Evolutionary conservation across 495 filamentous ascomycete species (phyloP).

Genomic region (Astrothelium macrocarpum): DNA sequence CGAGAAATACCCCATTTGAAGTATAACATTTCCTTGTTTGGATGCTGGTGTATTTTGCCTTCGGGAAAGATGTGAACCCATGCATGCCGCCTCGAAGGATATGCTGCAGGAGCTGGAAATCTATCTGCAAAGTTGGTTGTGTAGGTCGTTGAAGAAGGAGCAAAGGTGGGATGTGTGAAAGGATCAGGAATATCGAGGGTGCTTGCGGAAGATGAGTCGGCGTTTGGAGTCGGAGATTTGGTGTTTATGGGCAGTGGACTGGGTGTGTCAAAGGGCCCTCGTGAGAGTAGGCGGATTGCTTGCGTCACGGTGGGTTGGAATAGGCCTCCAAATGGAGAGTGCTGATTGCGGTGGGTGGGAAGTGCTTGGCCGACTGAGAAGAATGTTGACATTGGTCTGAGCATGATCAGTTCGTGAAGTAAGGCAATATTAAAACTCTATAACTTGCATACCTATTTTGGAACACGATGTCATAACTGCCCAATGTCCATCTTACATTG

Average conservation of each 20-base stretch:
- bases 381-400: conserved; percentile 52
- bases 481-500: conserved; percentile 77
- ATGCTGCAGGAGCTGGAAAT: conserved; percentile 49
- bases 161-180: conserved; percentile 42
- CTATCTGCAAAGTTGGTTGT: conserved; percentile 50
- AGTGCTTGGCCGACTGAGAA: conserved; percentile 82
- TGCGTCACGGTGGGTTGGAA: conserved; percentile 85
- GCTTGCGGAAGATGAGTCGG: conserved; percentile 13
- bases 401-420: conserved; percentile 5
- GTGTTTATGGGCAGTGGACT: conserved; percentile 11
- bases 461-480: conserved; percentile 90
- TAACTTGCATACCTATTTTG: conserved; percentile 44
- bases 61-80: conserved; percentile 98
- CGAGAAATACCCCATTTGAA: conserved; percentile 95
- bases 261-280: conserved; percentile 39
- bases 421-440: not conserved
- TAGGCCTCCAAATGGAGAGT: conserved; percentile 66
- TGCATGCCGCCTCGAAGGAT: conserved; percentile 44
- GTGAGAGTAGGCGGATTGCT: conserved; percentile 72
- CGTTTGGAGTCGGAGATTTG: conserved; percentile 10
- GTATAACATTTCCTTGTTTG: conserved; percentile 72
- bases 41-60: conserved; percentile 83
- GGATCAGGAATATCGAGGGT: conserved; percentile 22
- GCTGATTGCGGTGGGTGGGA: conserved; percentile 69
- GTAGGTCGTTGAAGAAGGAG: conserved; percentile 55